Conservation (phyloP, 2,329 filamentous ascomycete species). For the Pseudocercospora macadamiae region DNA sequence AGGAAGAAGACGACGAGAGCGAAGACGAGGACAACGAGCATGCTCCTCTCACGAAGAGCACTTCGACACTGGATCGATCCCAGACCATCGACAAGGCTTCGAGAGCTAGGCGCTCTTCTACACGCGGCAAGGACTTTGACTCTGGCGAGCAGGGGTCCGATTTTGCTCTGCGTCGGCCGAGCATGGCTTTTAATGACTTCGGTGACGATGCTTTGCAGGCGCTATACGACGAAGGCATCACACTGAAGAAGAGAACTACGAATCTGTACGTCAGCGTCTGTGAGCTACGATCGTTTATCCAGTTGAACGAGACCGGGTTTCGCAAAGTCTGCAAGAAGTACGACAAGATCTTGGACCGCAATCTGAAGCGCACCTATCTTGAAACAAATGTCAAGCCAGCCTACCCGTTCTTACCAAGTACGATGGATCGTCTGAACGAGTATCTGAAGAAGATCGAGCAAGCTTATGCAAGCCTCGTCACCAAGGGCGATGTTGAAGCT, state of each 20-base stretch:
- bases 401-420: conserved; percentile 77
- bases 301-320: conserved; percentile 96
- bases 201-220: conserved; percentile 74
- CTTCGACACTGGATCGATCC: conserved; percentile 28
- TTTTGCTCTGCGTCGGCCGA: conserved; percentile 55
- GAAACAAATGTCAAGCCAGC: conserved; percentile 72
- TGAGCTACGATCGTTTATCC: conserved; percentile 92
- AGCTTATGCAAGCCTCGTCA: conserved; percentile 80
- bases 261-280: conserved; percentile 88
- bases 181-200: conserved; percentile 74
- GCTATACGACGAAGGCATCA: conserved; percentile 72
- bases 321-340: conserved; percentile 97
- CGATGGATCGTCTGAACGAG: conserved; percentile 70
- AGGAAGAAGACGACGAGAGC: conserved; percentile 54
- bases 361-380: conserved; percentile 77
- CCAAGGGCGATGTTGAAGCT: conserved; percentile 73
- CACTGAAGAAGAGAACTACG: conserved; percentile 88
- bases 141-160: conserved; percentile 23
- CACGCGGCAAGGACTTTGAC: conserved; percentile 24
- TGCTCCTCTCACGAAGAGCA: conserved; percentile 45
- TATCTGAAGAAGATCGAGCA: conserved; percentile 75
- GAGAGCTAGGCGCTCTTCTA: conserved; percentile 26
- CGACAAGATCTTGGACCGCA: conserved; percentile 89
- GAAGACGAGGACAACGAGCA: conserved; percentile 62
- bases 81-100: conserved; percentile 13